Base-by-base conservation (phyloP, 208 protist genomes). In the Leishmania aethiopica region DNA sequence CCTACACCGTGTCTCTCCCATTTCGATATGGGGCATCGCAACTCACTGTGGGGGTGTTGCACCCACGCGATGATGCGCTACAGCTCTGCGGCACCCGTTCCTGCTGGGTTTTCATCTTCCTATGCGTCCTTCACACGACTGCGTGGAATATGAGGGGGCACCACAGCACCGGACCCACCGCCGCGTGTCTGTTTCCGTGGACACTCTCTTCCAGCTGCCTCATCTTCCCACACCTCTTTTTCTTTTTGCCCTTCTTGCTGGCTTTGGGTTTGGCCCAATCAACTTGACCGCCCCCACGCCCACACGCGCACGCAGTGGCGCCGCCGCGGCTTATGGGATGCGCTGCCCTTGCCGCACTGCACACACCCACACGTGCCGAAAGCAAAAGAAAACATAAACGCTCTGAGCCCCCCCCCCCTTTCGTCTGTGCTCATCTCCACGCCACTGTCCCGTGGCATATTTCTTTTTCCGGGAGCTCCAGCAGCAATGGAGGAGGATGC, bases 401-500 rank as follows among this genome's bases (percentile, higher is more conserved):
- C 42, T 45, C 45, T 22, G n/a, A 45, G 73, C 3, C 10, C 73
- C 17, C 45, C 35, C 32, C 49, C 40, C 11, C 13, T 59, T 22
- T 55, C 28, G 22, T 10, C 0, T 62, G 57, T 5, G 3, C 28
- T 62, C 57, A 25, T 25, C 57, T n/a, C 37, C 57, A 47, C 51
- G 19, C 0, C 28, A 62, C 11, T 13, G 10, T 45, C 35, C 22
- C 10, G 45, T 28, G 70, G 13, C 70, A 6, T 72, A 22, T 49
- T 13, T 72, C 42, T 13, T 51, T 51, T 74, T 0, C 5, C 17
- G 69, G 22, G 45, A 6, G 25, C 45, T 22, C n/a, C 45, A 6
- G 42, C 40, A 8, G 19, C 70, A 74, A 78, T 85, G 76, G 72
- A 75, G 15, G 87, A 81, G n/a, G 53, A 81, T 22, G 47, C 73